These are phyloP conservation scores for Mesembryanthemum crystallinum DNA, from an alignment of 148 eudicot species.

Conservation along the genomic window DNA sequence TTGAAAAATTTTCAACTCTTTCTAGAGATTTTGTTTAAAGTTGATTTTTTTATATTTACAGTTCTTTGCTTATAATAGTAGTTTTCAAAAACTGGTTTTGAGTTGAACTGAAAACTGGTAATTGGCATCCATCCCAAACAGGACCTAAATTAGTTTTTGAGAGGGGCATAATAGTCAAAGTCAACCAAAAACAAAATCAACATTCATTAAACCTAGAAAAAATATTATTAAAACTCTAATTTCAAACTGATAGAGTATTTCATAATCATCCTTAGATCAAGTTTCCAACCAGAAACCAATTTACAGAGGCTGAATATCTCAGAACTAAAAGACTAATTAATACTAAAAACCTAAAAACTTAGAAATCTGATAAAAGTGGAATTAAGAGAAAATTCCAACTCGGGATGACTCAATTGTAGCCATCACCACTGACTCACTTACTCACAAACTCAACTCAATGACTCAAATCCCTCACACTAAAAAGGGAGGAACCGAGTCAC, in stretches of 20 bases:
- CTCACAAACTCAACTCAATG: conserved; percentile 3
- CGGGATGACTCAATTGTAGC: conserved; percentile 25
- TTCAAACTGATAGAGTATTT: background rate
- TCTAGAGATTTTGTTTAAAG: too few relatives aligned
- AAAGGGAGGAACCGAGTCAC: conserved; percentile 21
- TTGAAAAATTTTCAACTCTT: too few relatives aligned
- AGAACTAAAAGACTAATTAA: background rate
- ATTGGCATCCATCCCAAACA: too few relatives aligned
- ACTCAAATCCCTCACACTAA: conserved; percentile 16
- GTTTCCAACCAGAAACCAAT: background rate
- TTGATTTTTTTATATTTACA: too few relatives aligned
- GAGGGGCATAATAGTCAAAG: background rate
- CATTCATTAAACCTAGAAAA: too few relatives aligned
- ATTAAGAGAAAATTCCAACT: conserved; percentile 5
- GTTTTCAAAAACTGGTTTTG: too few relatives aligned
- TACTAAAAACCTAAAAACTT: background rate
- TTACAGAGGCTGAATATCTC: background rate
- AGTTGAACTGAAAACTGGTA: too few relatives aligned
- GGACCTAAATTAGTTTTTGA: too few relatives aligned
- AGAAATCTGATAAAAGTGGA: background rate
- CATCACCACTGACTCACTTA: conserved; percentile 21
- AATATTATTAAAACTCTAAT: too few relatives aligned
- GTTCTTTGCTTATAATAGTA: too few relatives aligned
- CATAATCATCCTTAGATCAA: conserved; percentile 2
- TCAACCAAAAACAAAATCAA: background rate